Evolutionary conservation across 1,139 yeast species (phyloP).

Genomic region (Suhomyces wounanorum): DNA sequence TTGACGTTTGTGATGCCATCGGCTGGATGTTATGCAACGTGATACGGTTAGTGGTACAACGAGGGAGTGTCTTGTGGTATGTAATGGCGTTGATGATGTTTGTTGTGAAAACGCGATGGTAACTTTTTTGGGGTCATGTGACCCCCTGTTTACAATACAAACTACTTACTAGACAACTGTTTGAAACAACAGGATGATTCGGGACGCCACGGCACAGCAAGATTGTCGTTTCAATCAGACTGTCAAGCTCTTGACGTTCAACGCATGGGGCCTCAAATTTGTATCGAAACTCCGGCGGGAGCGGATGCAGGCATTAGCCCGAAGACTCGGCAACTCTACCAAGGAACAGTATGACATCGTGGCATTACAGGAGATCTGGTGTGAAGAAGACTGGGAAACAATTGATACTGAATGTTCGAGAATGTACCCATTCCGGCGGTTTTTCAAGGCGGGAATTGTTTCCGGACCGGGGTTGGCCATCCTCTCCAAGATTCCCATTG

Average conservation of each 20-base stretch:
- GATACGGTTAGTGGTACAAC: no score
- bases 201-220: neutral
- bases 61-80: neutral
- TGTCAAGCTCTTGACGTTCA: constrained; percentile 55
- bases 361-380: constrained; percentile 95
- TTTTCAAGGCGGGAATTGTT: constrained; percentile 79
- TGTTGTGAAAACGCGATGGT: constrained; percentile 6
- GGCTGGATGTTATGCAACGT: neutral
- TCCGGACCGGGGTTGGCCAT: constrained; percentile 94
- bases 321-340: constrained; percentile 49
- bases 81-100: neutral
- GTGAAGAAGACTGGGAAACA: constrained; percentile 75
- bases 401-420: constrained; percentile 48
- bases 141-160: neutral
- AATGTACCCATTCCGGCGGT: constrained; percentile 64
- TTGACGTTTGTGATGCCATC: constrained; percentile 15
- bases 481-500: constrained; percentile 81
- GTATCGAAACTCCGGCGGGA: constrained; percentile 69
- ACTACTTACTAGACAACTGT: neutral
- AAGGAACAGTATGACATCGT: constrained; percentile 71
- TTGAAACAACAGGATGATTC: neutral
- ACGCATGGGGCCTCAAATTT: constrained; percentile 88
- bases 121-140: constrained; percentile 1
- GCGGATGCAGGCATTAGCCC: constrained; percentile 75
- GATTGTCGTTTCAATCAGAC: constrained; percentile 6